Evolutionary conservation across 441 rosid species (phyloP).

Genomic region (Manihot esculenta): DNA sequence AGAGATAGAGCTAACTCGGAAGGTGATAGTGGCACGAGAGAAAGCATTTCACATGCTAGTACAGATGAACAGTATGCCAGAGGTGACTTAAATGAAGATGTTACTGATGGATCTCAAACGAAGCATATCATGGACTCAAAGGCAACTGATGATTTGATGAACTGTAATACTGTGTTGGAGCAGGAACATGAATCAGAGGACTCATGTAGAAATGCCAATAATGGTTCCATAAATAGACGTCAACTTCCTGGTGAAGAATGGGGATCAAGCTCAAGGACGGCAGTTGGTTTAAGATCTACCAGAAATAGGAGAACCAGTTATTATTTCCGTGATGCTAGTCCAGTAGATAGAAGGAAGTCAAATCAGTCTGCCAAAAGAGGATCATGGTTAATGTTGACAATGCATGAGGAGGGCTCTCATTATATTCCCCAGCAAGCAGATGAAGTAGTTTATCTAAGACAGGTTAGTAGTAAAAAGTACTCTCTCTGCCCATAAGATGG

Average conservation of each 20-base stretch:
- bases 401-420: constrained; percentile 86
- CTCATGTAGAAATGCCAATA: constrained; percentile 22
- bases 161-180: constrained; percentile 24
- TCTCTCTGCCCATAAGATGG: too few relatives aligned
- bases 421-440: constrained; percentile 96
- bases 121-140: constrained; percentile 38
- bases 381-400: constrained; percentile 84
- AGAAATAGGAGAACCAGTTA: constrained; percentile 81
- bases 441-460: constrained; percentile 84
- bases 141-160: constrained; percentile 33
- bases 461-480: constrained; percentile 46
- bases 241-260: constrained; percentile 58
- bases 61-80: constrained; percentile 36
- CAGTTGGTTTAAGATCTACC: constrained; percentile 74
- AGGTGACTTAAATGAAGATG: constrained; percentile 40
- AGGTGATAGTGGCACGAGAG: constrained; percentile 41
- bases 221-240: constrained; percentile 34
- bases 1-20: constrained; percentile 46
- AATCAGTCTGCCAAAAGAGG: constrained; percentile 52
- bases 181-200: constrained; percentile 43
- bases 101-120: constrained; percentile 38
- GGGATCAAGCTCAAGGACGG: constrained; percentile 65
- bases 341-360: constrained; percentile 50
- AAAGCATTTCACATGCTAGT: constrained; percentile 45
- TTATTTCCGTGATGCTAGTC: constrained; percentile 55